Conservation (phyloP, 805 yeast genomes). For the Candida hungchunana region DNA sequence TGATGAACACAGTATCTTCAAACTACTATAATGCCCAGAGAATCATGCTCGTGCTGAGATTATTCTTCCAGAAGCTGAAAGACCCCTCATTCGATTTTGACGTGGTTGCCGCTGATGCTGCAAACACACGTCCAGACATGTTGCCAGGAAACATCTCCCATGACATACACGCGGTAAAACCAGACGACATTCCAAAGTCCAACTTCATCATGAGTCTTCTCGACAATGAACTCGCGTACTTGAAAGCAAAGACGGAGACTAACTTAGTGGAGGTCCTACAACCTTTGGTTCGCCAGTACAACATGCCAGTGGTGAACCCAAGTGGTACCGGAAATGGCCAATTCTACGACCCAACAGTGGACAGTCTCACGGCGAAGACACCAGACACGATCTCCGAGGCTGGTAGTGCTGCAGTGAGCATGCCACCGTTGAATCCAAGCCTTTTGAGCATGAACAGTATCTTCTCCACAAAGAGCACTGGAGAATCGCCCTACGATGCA, state of each 20-base stretch:
- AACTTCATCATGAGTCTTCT: constrained; percentile 14
- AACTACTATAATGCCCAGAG: constrained; percentile 20
- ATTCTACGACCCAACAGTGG: constrained; percentile 18
- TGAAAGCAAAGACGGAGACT: constrained; percentile 11
- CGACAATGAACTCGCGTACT: constrained; percentile 15
- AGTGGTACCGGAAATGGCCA: constrained; percentile 18
- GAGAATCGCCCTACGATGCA: neutral
- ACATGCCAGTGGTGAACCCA: constrained; percentile 7
- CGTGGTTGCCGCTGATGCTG: constrained; percentile 7
- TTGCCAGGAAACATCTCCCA: neutral
- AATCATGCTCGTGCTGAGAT: constrained; percentile 12
- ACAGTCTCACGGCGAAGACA: constrained; percentile 7
- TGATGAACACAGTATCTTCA: constrained; percentile 12
- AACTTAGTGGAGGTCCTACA: constrained; percentile 18
- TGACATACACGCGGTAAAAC: constrained; percentile 13
- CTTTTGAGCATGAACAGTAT: neutral
- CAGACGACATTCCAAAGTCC: constrained; percentile 19
- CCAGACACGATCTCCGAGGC: constrained; percentile 1
- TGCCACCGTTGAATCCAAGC: neutral
- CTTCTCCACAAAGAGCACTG: neutral
- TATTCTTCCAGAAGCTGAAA: constrained; percentile 15
- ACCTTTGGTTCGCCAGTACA: constrained; percentile 7
- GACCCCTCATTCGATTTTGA: constrained; percentile 21
- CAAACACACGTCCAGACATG: neutral
- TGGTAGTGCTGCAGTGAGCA: neutral